Percentiles rank a stretch among this genome's conserved stretches.
Evolutionary conservation across 306 rosid species (phyloP).

Genomic region (Lathyrus oleraceus): DNA sequence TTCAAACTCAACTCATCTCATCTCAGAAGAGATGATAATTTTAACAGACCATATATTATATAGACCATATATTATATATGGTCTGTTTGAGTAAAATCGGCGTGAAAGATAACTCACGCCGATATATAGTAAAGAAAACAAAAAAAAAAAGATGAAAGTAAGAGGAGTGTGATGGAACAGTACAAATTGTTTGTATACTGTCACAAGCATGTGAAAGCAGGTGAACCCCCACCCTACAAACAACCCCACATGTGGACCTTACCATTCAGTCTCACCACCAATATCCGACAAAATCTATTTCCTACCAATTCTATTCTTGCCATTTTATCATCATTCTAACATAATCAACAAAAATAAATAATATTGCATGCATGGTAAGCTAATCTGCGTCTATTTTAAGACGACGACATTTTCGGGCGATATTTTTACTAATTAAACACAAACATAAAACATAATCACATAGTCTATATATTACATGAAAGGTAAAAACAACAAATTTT

Average conservation of each 20-base stretch:
- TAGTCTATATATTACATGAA: slow-evolving; percentile 32
- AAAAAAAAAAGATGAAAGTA: slow-evolving; percentile 27
- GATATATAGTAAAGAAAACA: background rate
- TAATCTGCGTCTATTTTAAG: too few relatives aligned
- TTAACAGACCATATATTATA: too few relatives aligned
- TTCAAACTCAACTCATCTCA: background rate
- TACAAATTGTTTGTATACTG: slow-evolving; percentile 35
- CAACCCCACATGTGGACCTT: slow-evolving; percentile 41
- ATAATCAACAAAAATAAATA: background rate
- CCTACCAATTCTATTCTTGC: background rate
- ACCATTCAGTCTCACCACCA: background rate
- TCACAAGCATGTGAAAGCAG: slow-evolving; percentile 51
- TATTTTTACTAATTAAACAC: background rate
- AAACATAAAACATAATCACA: background rate
- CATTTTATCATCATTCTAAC: background rate
- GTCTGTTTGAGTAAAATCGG: background rate
- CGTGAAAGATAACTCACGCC: background rate
- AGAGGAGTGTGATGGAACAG: slow-evolving; percentile 42
- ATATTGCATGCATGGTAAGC: too few relatives aligned
- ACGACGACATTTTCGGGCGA: background rate
- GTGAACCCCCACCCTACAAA: slow-evolving; percentile 32
- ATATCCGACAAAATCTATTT: slow-evolving; percentile 32
- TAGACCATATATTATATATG: too few relatives aligned
- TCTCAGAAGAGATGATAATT: too few relatives aligned
- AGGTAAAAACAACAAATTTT: slow-evolving; percentile 37